A percentile compares a stretch with the other conserved stretches of the same genome.
Evolutionary conservation across 225 moss, liverwort and hornwort species (phyloP).

Genomic region (Bryum argenteum): DNA sequence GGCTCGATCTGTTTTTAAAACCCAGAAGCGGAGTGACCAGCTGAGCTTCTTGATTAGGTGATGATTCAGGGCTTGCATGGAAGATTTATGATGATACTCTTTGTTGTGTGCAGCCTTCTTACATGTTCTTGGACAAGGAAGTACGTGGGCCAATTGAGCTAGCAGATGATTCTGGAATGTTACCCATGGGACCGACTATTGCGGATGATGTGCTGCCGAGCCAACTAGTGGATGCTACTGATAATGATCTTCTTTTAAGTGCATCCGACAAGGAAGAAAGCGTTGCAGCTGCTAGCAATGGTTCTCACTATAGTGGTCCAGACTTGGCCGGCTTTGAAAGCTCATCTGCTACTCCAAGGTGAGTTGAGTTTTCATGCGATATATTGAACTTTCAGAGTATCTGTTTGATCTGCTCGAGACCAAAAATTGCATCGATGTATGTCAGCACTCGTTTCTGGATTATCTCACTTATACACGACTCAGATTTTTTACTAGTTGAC

Average conservation of each 20-base stretch:
- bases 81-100: constrained; percentile 16
- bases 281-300: constrained; percentile 65
- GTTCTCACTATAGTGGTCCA: constrained; percentile 74
- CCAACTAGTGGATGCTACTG: constrained; percentile 73
- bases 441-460: neutral
- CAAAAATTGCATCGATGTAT: constrained; percentile 17
- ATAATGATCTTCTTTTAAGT: constrained; percentile 83
- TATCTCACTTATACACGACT: neutral
- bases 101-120: constrained; percentile 78
- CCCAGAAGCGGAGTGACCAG: neutral
- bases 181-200: constrained; percentile 65
- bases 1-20: neutral
- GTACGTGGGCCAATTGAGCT: constrained; percentile 85
- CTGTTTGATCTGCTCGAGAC: neutral
- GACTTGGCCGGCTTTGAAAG: constrained; percentile 63
- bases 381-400: neutral
- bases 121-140: constrained; percentile 98
- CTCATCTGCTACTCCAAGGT: constrained; percentile 55
- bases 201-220: constrained; percentile 71
- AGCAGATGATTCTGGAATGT: constrained; percentile 72
- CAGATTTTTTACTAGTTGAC: neutral
- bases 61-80: neutral
- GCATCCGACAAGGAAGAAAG: constrained; percentile 86
- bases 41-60: constrained; percentile 18
- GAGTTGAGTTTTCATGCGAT: constrained; percentile 12